Evolutionary conservation across 208 protist genomes (phyloP), one percentile per base, ranked within the genome.

Genomic region (Wallacemonas sp.): DNA sequence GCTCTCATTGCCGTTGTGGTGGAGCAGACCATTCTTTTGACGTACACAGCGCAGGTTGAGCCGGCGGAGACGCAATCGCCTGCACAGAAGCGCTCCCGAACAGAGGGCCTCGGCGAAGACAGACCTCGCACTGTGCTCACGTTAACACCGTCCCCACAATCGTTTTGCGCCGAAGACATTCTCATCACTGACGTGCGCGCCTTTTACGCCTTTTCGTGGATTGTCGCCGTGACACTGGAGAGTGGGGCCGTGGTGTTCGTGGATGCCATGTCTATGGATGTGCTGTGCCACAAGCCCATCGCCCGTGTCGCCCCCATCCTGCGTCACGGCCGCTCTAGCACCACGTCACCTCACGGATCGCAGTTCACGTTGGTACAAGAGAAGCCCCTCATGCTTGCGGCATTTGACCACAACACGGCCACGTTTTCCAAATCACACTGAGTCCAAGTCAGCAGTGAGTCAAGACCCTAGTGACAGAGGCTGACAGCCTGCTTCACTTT

Each of bases 181-280:
- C 72, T 72, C 48, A 57, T 92, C 16, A 52, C 77, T 0, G 78
- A 90, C 31, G 1, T 91, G 14, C 50, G 70, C 26, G 69, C 89
- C n/a, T 63, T 86, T 28, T 73, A 76, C 31, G 67, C 81, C 39
- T 64, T 83, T 72, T 82, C 84, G 14, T 81, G 76, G 63, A 72
- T 77, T 1, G 46, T 92, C 28, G 64, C 69, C 29, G 64, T 89
- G 25, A 67, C 89, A 25, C 73, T 95, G 28, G 81, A 89, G 62
- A 91, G 84, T 48, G 89, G 86, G 8, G 89, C 84, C 11, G 32
- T 92, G 5, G 46, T 92, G 3, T 81, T 91, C 12, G 54, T 95
- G 1, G 86, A 95, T 28, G 72, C 77, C 11, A 44, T 72, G 28
- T 79, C 77, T 31, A 87, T 95, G 86, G 70, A 77, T 31, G 33